phyloP scores from a whole-genome alignment of 345 rosid species.

The Syzygium jambos region DNA sequence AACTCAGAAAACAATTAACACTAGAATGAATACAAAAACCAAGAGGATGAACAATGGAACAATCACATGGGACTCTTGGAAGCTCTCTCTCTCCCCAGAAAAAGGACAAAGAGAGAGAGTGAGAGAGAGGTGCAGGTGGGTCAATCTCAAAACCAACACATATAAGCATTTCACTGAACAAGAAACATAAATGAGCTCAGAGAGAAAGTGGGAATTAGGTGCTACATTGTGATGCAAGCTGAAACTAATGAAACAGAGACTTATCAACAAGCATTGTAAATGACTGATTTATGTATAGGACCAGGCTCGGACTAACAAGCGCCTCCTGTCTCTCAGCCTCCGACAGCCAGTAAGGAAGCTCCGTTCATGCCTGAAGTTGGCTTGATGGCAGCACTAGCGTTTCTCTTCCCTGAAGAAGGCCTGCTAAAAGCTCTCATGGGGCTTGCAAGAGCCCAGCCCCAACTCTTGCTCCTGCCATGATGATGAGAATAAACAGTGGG shows the following conservation, averaged over 20 bases:
- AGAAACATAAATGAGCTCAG: background rate
- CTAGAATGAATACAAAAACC: background rate
- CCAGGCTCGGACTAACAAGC: background rate
- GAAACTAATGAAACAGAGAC: background rate
- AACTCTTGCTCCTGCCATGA: slow-evolving; percentile 21
- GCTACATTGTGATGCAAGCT: background rate
- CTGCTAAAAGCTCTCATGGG: slow-evolving; percentile 84
- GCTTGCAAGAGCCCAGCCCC: slow-evolving; percentile 94
- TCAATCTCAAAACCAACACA: background rate
- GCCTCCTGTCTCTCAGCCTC: background rate
- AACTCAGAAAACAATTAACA: background rate
- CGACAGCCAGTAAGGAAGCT: slow-evolving; percentile 6
- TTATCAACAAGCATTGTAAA: background rate
- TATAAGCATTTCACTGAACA: background rate
- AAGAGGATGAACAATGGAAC: background rate
- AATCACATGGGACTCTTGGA: background rate
- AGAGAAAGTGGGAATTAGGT: background rate
- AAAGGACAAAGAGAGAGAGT: background rate
- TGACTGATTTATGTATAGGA: background rate
- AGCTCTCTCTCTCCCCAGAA: background rate
- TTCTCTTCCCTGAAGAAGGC: slow-evolving; percentile 18
- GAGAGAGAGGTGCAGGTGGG: background rate
- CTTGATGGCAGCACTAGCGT: background rate
- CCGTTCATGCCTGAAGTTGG: slow-evolving; percentile 16
- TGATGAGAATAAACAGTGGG: background rate